A percentile compares a stretch with the other conserved stretches of the same genome.
Conservation (phyloP, 1,284 basidiomycete species). For the Austropuccinia psidii region DNA sequence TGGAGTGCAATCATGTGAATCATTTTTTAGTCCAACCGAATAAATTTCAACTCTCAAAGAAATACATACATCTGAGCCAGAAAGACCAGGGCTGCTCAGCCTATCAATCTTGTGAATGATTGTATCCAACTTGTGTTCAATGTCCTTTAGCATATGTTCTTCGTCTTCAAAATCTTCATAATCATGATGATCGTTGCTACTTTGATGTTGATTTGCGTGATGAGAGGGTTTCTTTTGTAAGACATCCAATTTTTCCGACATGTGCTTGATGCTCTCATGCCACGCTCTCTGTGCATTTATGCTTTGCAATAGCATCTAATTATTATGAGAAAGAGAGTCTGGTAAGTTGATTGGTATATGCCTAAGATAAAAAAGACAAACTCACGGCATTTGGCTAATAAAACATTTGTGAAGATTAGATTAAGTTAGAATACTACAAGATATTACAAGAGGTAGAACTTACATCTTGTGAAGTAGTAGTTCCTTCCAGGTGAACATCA, state of each 20-base stretch:
- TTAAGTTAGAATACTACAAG: neutral
- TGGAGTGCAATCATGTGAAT: neutral
- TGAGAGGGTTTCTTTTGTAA: neutral
- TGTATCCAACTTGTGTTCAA: conserved; percentile 18
- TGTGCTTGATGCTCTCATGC: conserved; percentile 8
- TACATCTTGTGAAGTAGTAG: conserved; percentile 12
- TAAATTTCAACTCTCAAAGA: no score
- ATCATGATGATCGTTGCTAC: neutral
- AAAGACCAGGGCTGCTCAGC: neutral
- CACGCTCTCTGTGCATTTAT: conserved; percentile 28
- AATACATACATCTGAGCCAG: conserved; percentile 11
- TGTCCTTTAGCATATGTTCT: neutral
- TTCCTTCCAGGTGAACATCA: conserved; percentile 28
- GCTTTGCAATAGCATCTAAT: conserved; percentile 14
- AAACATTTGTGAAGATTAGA: neutral
- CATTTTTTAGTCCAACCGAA: no score
- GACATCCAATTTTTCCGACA: conserved; percentile 13
- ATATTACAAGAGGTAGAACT: neutral
- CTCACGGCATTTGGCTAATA: conserved; percentile 12
- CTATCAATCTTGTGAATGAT: conserved; percentile 11
- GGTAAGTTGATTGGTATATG: neutral
- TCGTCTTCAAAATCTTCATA: neutral
- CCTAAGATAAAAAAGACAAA: neutral
- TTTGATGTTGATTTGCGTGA: neutral
- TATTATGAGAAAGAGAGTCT: neutral